Evolutionary conservation across 805 yeast species (phyloP).

Genomic region (Ogataea methanolica): DNA sequence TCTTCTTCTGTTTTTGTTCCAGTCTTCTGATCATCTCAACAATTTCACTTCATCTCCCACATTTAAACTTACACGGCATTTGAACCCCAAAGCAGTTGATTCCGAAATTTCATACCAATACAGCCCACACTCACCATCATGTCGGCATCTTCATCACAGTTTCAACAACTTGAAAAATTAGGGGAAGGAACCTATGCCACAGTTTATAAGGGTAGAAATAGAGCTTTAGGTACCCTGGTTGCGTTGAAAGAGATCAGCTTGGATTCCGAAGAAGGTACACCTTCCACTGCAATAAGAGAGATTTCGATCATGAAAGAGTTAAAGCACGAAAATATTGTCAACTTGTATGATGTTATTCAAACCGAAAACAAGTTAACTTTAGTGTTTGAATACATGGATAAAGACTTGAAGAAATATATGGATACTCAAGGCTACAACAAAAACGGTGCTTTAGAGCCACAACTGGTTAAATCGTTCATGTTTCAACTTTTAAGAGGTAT

Average conservation of each 20-base stretch:
- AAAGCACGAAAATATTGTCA: conserved; percentile 87
- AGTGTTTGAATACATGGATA: conserved; percentile 91
- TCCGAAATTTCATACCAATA: background rate
- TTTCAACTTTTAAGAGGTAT: conserved; percentile 89
- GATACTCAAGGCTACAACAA: conserved; percentile 62
- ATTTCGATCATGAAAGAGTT: conserved; percentile 93
- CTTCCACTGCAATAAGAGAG: conserved; percentile 96
- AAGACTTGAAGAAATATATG: conserved; percentile 92
- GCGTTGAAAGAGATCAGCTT: conserved; percentile 92
- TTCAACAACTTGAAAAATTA: conserved; percentile 64
- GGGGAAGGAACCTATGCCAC: conserved; percentile 98
- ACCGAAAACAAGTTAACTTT: conserved; percentile 92
- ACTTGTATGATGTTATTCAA: conserved; percentile 92
- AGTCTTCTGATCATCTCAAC: no score
- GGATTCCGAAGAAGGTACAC: conserved; percentile 97
- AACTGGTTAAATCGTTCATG: conserved; percentile 85
- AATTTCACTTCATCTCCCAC: no score
- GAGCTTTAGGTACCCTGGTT: conserved; percentile 81
- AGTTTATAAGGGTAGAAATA: conserved; percentile 91
- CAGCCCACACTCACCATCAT: conserved; percentile 4
- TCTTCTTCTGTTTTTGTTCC: no score
- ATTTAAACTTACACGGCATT: no score
- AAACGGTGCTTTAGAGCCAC: conserved; percentile 68
- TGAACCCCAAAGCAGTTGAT: no score
- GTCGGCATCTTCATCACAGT: conserved; percentile 37